Conservation (phyloP, 495 filamentous ascomycete genomes). For the Penicillium silybi region DNA sequence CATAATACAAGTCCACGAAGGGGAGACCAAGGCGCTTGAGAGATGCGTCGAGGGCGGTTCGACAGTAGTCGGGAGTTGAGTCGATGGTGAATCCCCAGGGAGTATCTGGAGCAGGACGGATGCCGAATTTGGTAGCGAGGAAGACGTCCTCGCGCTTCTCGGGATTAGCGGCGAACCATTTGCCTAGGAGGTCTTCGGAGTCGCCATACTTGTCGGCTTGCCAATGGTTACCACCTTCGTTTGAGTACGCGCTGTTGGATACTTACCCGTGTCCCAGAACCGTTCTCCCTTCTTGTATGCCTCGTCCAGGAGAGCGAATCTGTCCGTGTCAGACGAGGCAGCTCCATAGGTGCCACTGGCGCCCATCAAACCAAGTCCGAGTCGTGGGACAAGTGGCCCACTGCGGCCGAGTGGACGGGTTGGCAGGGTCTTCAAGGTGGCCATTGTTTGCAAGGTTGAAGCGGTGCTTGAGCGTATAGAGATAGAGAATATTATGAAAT, state of each 20-base stretch:
- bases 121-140: slow-evolving; percentile 56
- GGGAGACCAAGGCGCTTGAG: slow-evolving; percentile 49
- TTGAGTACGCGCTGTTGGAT: neutral
- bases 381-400: slow-evolving; percentile 50
- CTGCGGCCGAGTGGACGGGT: slow-evolving; percentile 49
- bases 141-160: slow-evolving; percentile 57
- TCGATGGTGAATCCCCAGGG: slow-evolving; percentile 26
- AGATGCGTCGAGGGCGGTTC: slow-evolving; percentile 45
- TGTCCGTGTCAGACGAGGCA: slow-evolving; percentile 31
- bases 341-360: slow-evolving; percentile 45
- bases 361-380: slow-evolving; percentile 58
- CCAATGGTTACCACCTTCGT: slow-evolving; percentile 2
- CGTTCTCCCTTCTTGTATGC: slow-evolving; percentile 50
- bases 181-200: slow-evolving; percentile 45
- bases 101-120: slow-evolving; percentile 11
- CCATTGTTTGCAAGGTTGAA: neutral
- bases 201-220: slow-evolving; percentile 46
- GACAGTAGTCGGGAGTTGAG: slow-evolving; percentile 51
- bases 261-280: slow-evolving; percentile 54
- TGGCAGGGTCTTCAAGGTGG: slow-evolving; percentile 10
- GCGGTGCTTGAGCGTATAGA: no score
- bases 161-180: slow-evolving; percentile 51
- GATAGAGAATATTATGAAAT: no score
- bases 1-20: slow-evolving; percentile 60
- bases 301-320: slow-evolving; percentile 40